Base-by-base conservation (phyloP, 768 basidiomycete species). In the Russula brevipes region DNA sequence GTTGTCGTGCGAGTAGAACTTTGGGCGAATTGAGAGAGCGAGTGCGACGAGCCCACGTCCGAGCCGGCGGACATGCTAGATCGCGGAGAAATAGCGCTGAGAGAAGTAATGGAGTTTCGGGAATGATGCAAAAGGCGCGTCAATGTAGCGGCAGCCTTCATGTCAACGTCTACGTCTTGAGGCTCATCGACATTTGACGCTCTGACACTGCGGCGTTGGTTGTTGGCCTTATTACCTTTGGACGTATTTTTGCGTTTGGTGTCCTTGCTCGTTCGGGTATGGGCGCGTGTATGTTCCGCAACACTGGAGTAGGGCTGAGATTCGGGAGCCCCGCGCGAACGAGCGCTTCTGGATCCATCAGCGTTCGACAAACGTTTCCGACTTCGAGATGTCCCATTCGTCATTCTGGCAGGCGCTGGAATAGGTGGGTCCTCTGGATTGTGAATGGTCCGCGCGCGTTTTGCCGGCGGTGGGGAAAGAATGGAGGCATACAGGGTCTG, bases 121-220 rank as follows among this genome's bases (percentile, higher is more conserved):
- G 87, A 81, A 63, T 86, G 82, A 61, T 88, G 77, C 60, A 87
- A 77, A 59, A 91, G 78, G 11, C 85, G 85, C 0, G 90, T 91
- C 66, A 92, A 77, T 9, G 90, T 88, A 33, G 86, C 88, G 7
- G 89, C 90, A 45, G 89, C 90, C 72, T 91, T 88, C 82, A 91
- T 87, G 72, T 90, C 89, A 54, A 87, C 78, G 68, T 86, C 86
- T 12, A 78, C 81, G 61, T 83, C 82, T 14, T 75, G 76, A 57
- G 80, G 78, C 60, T 76, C 41, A 42, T 53, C 45, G 45, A 31
- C 58, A 17, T 57, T 57, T 38, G 58, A 57, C 17, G 65, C 65
- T 42, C 50, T 59, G 44, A 12, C 56, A 19, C 46, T 38, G 12
- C 46, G 57, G 24, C 30, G 59, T 56, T 61, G 61, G 16, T 9